These are phyloP conservation scores for Coemansia sp. DNA, from an alignment of 192 early-diverging fungal genomes.

Conservation along the genomic window DNA sequence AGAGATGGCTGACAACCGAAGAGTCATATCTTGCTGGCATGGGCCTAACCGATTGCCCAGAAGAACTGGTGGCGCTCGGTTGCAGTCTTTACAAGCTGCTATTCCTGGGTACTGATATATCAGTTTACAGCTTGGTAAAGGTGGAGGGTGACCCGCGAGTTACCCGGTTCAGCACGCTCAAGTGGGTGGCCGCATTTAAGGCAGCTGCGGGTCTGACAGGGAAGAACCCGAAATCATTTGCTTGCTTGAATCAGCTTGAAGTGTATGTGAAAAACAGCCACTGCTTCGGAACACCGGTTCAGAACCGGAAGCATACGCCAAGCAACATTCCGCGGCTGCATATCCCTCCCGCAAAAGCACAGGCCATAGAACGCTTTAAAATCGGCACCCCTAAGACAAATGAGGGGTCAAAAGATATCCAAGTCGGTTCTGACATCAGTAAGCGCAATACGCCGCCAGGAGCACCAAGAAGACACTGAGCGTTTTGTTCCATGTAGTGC, in stretches of 20 bases:
- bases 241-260: background rate
- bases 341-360: too few species aligned
- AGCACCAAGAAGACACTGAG: background rate
- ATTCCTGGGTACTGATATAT: background rate
- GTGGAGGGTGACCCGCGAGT: background rate
- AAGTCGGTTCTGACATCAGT: background rate
- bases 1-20: background rate
- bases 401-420: background rate
- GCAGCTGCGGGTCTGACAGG: background rate
- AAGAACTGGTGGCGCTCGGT: background rate
- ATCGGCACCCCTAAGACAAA: too few species aligned
- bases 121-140: background rate
- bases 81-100: background rate
- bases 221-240: background rate
- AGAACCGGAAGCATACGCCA: background rate
- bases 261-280: background rate
- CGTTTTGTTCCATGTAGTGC: background rate
- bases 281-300: background rate
- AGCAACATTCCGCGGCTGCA: background rate
- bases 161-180: background rate
- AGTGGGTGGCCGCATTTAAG: background rate
- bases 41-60: background rate
- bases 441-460: background rate
- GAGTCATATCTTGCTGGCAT: background rate
- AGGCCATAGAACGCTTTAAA: too few species aligned